Evolutionary conservation across 2,329 filamentous ascomycete genomes (phyloP), one percentile per base, ranked within the genome.

Genomic region (Myriosclerotinia duriaeana): DNA sequence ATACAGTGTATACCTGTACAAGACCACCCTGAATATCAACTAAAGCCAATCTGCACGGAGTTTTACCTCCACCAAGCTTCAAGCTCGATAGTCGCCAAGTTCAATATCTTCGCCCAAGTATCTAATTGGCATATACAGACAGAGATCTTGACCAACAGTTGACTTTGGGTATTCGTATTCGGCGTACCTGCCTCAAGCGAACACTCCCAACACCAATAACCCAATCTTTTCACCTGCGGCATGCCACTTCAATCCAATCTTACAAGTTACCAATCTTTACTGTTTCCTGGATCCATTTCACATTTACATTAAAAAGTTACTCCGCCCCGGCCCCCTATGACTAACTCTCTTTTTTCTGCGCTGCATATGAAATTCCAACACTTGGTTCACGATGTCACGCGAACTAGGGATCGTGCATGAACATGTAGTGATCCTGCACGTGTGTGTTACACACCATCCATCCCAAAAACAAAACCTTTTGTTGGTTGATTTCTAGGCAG

Each of bases 301-400:
- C 20, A 46, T 46, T 14, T 46, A 17, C 26, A 46, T 59, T 34
- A 46, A 48, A n/a, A 30, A 42, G 9, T 34, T 34, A 44, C 20
- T 7, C 8, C 12, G 46, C 9, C 46, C 17, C 40, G 9, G n/a
- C n/a, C 40, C n/a, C 22, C 22, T 14, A 58, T 34, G 4, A 34
- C 30, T 34, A 34, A 20, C 2, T 60, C 5, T 22, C 7, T n/a
- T 36, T 46, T 48, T 30, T 48, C 36, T 12, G 1, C 7, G 4
- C 55, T 15, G 40, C 26, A 58, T 44, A 5, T n/a, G 26, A 15
- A 9, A 58, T 14, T 12, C 30, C 30, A 59, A 59, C 20, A 22
- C 20, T 59, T 59, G 42, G 30, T 48, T 59, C 12, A 30, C 30
- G 30, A 46, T 30, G 36, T 60, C 20, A 60, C 44, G 30, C 56